These are phyloP conservation scores for Ophiostoma australiae DNA, from an alignment of 2,329 filamentous ascomycete species.

Conservation along the genomic window DNA sequence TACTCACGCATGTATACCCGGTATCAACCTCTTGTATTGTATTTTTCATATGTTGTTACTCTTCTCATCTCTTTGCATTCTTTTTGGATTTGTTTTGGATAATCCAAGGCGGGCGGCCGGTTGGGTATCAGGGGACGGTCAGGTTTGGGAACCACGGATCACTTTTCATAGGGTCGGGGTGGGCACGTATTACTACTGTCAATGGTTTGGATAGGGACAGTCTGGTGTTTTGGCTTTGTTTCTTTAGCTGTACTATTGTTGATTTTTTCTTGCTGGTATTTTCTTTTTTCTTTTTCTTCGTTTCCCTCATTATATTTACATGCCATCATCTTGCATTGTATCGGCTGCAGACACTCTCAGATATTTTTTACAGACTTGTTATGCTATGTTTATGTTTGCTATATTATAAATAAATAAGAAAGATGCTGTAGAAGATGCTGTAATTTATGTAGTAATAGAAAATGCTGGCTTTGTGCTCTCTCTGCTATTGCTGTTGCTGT, in stretches of 20 bases:
- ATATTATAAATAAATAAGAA: too few species aligned
- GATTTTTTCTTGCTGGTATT: not conserved
- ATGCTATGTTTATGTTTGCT: not conserved
- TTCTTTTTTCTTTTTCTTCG: not conserved
- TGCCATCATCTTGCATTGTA: not conserved
- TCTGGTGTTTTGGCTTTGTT: slow-evolving; percentile 2
- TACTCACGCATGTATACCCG: not conserved
- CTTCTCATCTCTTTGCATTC: not conserved
- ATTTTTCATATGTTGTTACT: not conserved
- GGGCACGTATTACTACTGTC: not conserved
- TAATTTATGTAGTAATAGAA: not conserved
- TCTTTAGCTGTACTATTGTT: not conserved
- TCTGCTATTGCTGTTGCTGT: not conserved
- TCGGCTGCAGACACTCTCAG: not conserved
- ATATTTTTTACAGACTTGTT: not conserved
- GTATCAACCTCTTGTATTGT: not conserved
- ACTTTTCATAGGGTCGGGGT: not conserved
- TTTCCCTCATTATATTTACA: not conserved
- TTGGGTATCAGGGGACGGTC: not conserved
- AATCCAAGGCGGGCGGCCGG: not conserved
- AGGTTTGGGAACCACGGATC: not conserved
- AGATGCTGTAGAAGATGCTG: not conserved
- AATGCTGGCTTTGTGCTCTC: not conserved
- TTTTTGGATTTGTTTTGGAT: not conserved
- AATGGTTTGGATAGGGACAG: slow-evolving; percentile 2